Base-by-base conservation (phyloP, 2,329 filamentous ascomycete genomes). In the Bipolaris oryzae region DNA sequence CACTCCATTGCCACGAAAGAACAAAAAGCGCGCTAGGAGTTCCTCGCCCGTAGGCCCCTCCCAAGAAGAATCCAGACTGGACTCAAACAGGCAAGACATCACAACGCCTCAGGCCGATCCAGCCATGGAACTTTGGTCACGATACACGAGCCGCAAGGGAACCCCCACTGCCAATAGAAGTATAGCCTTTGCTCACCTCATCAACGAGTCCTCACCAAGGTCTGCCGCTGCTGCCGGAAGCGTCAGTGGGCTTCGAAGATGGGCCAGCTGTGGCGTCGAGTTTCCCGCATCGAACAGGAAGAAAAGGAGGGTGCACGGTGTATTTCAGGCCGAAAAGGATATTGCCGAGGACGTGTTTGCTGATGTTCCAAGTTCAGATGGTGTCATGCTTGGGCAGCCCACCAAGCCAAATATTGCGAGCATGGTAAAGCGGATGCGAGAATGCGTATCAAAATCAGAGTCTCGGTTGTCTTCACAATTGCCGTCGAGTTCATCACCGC, bases 251-350 rank as follows among this genome's bases (percentile, higher is more conserved):
- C 69, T 82, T 45, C 72, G 80, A 46, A 69, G 81, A 58, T 83
- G 80, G 80, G 78, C 78, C 23, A 83, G 81, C 64, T 82, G 80
- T 52, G 80, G 80, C 10, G 74, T 79, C 9, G 79, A 82, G 53
- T 82, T 80, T 68, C 80, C 80, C 7, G 67, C 71, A 11, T 77
- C 76, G 7, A 70, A 61, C 59, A 69, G 67, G 64, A 82, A 82
- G 68, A 73, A 74, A 49, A 68, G 77, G 51, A 76, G 74, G 50
- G 76, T 70, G 2, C 71, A 63, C 38, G 71, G 74, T 7, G 62
- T 67, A 3, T 74, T 77, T 31, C 64, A 74, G 39, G 63, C 64
- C 46, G 59, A 75, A 31, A 58, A 71, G 58, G 63, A 67, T 3
- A 33, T 49, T 4, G 31, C 57, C 3, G 71, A 70, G 38, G 71